Conservation (phyloP, 805 yeast species). For the Metschnikowia borealis region DNA sequence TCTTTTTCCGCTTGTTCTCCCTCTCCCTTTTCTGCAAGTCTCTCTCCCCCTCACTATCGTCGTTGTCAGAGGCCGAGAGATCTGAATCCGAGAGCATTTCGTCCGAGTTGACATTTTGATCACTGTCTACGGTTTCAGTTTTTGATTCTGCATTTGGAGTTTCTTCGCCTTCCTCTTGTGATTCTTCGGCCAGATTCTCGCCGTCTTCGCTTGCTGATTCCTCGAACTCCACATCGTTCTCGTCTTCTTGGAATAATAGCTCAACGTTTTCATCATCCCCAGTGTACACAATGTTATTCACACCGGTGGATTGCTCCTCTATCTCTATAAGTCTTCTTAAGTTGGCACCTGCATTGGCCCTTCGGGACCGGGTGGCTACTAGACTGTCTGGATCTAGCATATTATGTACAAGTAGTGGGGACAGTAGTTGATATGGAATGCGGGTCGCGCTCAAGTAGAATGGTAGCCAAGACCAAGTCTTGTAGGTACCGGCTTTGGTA, state of each 20-base stretch:
- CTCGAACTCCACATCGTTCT: slow-evolving; percentile 26
- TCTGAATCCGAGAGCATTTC: slow-evolving; percentile 58
- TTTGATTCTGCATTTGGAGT: slow-evolving; percentile 6
- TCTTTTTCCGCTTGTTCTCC: slow-evolving; percentile 27
- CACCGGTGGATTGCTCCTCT: slow-evolving; percentile 49
- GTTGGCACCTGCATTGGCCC: slow-evolving; percentile 89
- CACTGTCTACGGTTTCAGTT: slow-evolving; percentile 13
- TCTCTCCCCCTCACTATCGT: slow-evolving; percentile 67
- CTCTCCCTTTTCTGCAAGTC: slow-evolving; percentile 49
- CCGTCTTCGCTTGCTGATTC: slow-evolving; percentile 17
- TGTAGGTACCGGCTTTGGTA: too few species aligned
- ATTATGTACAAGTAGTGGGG: slow-evolving; percentile 1
- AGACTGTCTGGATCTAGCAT: slow-evolving; percentile 42
- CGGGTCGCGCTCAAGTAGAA: slow-evolving; percentile 1
- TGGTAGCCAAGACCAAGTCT: too few species aligned
- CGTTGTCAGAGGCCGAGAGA: slow-evolving; percentile 46
- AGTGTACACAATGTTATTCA: slow-evolving; percentile 20
- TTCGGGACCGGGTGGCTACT: slow-evolving; percentile 68
- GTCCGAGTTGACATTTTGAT: slow-evolving; percentile 32
- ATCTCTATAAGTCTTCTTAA: slow-evolving; percentile 68
- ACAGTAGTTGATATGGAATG: background rate
- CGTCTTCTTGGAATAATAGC: slow-evolving; percentile 59
- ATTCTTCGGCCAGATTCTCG: slow-evolving; percentile 25
- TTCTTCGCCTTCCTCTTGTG: slow-evolving; percentile 21
- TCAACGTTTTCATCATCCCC: slow-evolving; percentile 79